phyloP scores from a whole-genome alignment of 208 protist genomes.

The Phytomonas francai region DNA sequence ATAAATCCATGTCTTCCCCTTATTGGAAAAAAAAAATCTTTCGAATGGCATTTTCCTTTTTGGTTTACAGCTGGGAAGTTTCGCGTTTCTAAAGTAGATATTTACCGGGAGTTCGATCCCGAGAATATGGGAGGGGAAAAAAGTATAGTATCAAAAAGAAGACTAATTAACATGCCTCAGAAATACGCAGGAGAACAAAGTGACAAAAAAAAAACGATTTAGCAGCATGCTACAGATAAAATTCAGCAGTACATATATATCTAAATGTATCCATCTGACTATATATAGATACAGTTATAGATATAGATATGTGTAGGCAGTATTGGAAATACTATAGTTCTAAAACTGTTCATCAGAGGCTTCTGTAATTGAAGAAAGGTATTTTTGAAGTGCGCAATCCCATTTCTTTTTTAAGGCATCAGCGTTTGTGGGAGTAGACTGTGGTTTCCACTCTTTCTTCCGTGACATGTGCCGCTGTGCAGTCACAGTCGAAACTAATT shows the following conservation, averaged over 20 bases:
- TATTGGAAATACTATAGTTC: neutral
- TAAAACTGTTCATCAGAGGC: neutral
- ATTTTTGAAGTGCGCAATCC: neutral
- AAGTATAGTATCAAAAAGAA: neutral
- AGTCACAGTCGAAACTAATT: neutral
- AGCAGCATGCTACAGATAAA: neutral
- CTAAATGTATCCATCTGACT: neutral
- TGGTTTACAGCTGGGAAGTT: neutral
- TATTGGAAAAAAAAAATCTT: no score
- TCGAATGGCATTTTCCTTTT: neutral
- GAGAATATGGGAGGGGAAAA: neutral
- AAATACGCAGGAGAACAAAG: neutral
- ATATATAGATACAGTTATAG: constrained; percentile 4
- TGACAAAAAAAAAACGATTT: neutral
- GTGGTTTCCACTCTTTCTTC: neutral
- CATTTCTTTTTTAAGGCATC: neutral
- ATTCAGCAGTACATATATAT: constrained; percentile 2
- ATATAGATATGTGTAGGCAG: neutral
- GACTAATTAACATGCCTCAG: neutral
- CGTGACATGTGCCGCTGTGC: neutral
- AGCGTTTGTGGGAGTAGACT: neutral
- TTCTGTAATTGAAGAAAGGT: neutral
- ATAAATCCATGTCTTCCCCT: neutral
- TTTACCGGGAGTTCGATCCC: neutral
- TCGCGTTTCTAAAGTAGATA: neutral